phyloP scores from a whole-genome alignment of 208 protist species.

The Strigomonas culicis region DNA sequence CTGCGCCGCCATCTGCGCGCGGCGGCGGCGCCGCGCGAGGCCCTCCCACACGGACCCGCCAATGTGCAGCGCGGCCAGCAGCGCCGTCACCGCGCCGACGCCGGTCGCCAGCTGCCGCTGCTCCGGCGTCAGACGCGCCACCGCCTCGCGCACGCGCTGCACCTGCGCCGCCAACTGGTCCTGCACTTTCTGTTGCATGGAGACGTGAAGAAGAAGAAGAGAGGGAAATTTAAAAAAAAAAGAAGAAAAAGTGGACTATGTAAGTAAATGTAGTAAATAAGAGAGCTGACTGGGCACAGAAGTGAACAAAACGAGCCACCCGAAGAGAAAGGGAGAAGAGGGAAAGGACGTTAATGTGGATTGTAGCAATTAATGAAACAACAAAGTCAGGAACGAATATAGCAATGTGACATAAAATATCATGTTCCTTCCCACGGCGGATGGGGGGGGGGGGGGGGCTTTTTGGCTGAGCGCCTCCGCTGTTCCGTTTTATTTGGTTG shows the following conservation, averaged over 20 bases:
- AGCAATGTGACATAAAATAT: neutral
- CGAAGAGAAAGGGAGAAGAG: neutral
- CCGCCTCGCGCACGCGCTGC: no score
- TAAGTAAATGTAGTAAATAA: neutral
- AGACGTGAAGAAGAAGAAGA: no score
- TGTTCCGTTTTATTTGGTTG: no score
- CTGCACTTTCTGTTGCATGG: conserved; percentile 4
- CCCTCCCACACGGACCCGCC: neutral
- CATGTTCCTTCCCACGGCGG: neutral
- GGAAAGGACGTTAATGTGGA: no score
- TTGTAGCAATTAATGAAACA: no score
- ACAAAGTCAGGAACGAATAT: neutral
- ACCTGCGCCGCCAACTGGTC: neutral
- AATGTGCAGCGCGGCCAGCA: conserved; percentile 3
- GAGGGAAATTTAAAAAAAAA: neutral
- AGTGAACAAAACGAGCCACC: neutral
- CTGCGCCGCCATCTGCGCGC: conserved; percentile 6
- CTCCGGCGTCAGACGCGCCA: neutral
- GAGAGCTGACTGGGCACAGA: neutral
- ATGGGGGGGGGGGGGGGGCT: no score
- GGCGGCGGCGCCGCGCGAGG: conserved; percentile 3
- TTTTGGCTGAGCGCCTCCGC: no score
- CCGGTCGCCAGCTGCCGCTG: conserved; percentile 14
- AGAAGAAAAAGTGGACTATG: neutral
- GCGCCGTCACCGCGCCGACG: conserved; percentile 5